Evolutionary conservation across 352 stramenopile genomes (phyloP).

Genomic region (Detonula confervacea): DNA sequence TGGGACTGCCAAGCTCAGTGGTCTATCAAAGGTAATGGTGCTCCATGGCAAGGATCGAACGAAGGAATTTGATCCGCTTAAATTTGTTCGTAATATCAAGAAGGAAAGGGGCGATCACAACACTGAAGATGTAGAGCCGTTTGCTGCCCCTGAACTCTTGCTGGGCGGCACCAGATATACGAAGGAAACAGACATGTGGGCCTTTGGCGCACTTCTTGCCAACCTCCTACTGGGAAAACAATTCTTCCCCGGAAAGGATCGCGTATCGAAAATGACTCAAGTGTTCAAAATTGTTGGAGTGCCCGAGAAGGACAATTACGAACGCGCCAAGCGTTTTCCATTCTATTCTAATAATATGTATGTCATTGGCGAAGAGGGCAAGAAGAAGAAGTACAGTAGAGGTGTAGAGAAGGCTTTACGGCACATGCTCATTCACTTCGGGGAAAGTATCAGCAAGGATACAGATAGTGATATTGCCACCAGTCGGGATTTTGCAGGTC

Average conservation of each 20-base stretch:
- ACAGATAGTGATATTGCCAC: slow-evolving; percentile 50
- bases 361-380: slow-evolving; percentile 56
- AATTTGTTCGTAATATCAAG: slow-evolving; percentile 59
- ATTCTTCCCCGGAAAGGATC: slow-evolving; percentile 77
- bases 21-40: slow-evolving; percentile 75
- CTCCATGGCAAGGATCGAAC: slow-evolving; percentile 60
- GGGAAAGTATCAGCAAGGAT: slow-evolving; percentile 33
- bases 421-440: slow-evolving; percentile 74
- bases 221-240: slow-evolving; percentile 81
- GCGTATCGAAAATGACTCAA: slow-evolving; percentile 68
- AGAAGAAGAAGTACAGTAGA: slow-evolving; percentile 80
- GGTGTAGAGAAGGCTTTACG: slow-evolving; percentile 77
- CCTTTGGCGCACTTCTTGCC: slow-evolving; percentile 74
- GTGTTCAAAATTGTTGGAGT: slow-evolving; percentile 84
- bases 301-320: slow-evolving; percentile 69
- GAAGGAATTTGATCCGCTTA: slow-evolving; percentile 60
- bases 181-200: slow-evolving; percentile 84
- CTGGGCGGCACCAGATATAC: slow-evolving; percentile 76
- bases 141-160: slow-evolving; percentile 78
- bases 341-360: slow-evolving; percentile 74
- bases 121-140: slow-evolving; percentile 73
- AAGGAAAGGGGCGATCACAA: slow-evolving; percentile 60
- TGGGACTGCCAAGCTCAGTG: slow-evolving; percentile 75
- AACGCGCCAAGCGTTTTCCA: slow-evolving; percentile 73
- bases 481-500: slow-evolving; percentile 67